phyloP scores from a whole-genome alignment of 495 filamentous ascomycete species.

The Penicillium nucicola region DNA sequence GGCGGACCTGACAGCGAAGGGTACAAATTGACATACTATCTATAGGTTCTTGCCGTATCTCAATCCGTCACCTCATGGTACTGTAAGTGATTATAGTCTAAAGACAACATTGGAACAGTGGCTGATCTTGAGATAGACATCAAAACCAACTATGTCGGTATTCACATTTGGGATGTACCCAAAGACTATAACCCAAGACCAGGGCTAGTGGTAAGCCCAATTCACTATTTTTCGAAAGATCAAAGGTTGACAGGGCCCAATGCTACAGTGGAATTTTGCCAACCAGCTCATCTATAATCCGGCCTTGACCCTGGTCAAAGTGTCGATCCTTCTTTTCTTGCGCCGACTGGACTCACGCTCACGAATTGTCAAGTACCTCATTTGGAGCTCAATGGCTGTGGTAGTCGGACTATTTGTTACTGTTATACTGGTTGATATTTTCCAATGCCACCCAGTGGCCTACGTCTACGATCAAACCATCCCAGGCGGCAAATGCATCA shows the following conservation, averaged over 20 bases:
- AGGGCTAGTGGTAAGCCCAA: slow-evolving; percentile 18
- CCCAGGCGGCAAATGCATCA: slow-evolving; percentile 38
- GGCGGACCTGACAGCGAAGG: background rate
- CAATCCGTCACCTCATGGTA: slow-evolving; percentile 30
- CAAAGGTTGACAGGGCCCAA: background rate
- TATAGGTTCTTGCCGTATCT: slow-evolving; percentile 20
- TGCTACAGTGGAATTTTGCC: slow-evolving; percentile 41
- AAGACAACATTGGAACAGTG: background rate
- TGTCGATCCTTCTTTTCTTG: slow-evolving; percentile 51
- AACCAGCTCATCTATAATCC: slow-evolving; percentile 64
- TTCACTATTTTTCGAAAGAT: background rate
- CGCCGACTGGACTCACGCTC: slow-evolving; percentile 41
- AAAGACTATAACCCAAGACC: slow-evolving; percentile 14
- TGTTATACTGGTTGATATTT: slow-evolving; percentile 54
- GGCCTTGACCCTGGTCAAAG: slow-evolving; percentile 57
- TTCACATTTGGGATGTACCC: slow-evolving; percentile 44
- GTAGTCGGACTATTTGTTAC: slow-evolving; percentile 51
- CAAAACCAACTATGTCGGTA: slow-evolving; percentile 51
- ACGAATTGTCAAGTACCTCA: slow-evolving; percentile 32
- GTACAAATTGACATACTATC: slow-evolving; percentile 1
- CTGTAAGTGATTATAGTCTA: slow-evolving; percentile 18
- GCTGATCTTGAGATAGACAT: slow-evolving; percentile 33
- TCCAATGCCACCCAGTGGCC: slow-evolving; percentile 51
- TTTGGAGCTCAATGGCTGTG: slow-evolving; percentile 42
- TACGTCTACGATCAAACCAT: slow-evolving; percentile 41